phyloP scores from a whole-genome alignment of 257 asterid genomes.

The Solanum piurae region DNA sequence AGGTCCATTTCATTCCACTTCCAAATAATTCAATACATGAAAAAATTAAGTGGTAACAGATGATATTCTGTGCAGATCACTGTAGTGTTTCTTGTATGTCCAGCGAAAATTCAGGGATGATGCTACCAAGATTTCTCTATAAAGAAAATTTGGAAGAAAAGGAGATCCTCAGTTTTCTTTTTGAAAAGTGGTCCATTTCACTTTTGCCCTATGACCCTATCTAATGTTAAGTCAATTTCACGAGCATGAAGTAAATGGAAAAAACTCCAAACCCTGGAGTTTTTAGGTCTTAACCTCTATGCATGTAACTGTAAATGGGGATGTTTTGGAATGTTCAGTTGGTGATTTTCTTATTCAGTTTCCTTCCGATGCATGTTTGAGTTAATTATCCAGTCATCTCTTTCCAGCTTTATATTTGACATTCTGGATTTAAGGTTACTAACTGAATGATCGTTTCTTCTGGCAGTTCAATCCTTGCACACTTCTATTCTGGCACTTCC shows the following conservation, averaged over 20 bases:
- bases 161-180: neutral
- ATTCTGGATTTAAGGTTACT: neutral
- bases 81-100: neutral
- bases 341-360: neutral
- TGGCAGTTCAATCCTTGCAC: constrained; percentile 45
- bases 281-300: neutral
- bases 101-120: neutral
- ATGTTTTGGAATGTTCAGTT: neutral
- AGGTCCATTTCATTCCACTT: neutral
- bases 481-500: constrained; percentile 70
- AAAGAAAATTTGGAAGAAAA: neutral
- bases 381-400: neutral
- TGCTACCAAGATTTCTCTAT: neutral
- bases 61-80: neutral
- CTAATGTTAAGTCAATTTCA: neutral
- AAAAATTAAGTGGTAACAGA: neutral
- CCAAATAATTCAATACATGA: neutral
- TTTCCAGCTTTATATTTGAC: neutral
- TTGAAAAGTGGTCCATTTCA: neutral
- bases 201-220: neutral
- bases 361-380: neutral
- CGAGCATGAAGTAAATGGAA: neutral
- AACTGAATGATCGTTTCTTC: neutral
- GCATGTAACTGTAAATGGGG: neutral
- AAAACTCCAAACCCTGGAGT: neutral